Evolutionary conservation across 73 alveolate species (phyloP), one percentile per base, ranked within the genome.

Genomic region (Paramecium pentaurelia): DNA sequence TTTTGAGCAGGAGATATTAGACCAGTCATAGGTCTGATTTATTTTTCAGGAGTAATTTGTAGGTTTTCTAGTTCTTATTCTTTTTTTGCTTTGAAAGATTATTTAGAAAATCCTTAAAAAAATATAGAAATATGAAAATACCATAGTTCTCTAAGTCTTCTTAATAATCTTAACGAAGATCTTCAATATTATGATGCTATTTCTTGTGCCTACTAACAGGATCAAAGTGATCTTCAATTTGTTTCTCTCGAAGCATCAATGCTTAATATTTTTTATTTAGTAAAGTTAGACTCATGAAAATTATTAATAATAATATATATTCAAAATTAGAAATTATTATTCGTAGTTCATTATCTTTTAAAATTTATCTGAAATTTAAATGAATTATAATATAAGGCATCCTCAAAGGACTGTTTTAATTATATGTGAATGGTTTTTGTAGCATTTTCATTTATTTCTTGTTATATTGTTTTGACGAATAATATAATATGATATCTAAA

Each of bases 111-210:
- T 25, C 91, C 91, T 80, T 11, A 0, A 32, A 25, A 27, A 1
- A 2, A 54, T 54, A 54, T 20, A 6, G 25, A 22, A 16, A 18
- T 45, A 18, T 18, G 8, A 9, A 45, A 47, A 25, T 80, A 80
- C 91, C 91, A 14, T 80, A 80, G 38, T 80, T 80, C 30, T 80
- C 91, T n/a, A 80, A 47, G 34, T 80, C 91, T 22, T 80, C 91
- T 8, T 80, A 47, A 49, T 80, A 80, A 80, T 80, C 91, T 80
- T 80, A 42, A 25, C 91, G 71, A 38, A 80, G 58, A 80, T 80
- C 91, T 44, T 45, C 91, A 28, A 80, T 80, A 80, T 80, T 34
- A 27, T 28, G 71, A 80, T 80, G 91, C 8, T 80, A 36, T 25
- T 80, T 80, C 77, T 45, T 80, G 49, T 80, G 73, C 7, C 71